Base-by-base conservation (phyloP, 225 moss, liverwort and hornwort genomes). In the Sphagnum tenellum region DNA sequence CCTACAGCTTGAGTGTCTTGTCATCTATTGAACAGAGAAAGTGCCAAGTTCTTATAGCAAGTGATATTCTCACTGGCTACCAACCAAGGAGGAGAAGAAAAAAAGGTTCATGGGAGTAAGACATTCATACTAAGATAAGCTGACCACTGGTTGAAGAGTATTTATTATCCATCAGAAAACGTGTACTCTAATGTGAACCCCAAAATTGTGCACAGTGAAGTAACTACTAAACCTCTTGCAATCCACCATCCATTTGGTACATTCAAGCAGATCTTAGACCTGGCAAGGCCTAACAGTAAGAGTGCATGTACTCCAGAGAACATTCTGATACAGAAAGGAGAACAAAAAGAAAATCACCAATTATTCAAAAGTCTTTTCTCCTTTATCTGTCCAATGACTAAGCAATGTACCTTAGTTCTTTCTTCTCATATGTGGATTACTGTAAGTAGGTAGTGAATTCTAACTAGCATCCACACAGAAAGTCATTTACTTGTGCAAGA, bases 401-500 rank as follows among this genome's bases (percentile, higher is more conserved):
- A 46, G 8, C 61, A 55, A 55, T 55, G 54, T 55, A 55, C 51
- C 54, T 55, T 11, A 55, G 8, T 55, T 7, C 7, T 55, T 55
- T 7, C 54, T 55, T 11, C 54, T 55, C 29, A 29, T 29, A 29
- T 29, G 29, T 29, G 29, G 29, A 29, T 55, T 55, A 55, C 58
- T 44, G 47, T 45, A 3, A 61, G 10, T 61, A 10, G 29, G 29
- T 29, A 29, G 29, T 29, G 29, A 46, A 5, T 5, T 61, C 7
- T 29, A 61, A 47, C 46, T 10, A 9, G 61, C 47, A 45, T 45
- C 5, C 61, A 45, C 4, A 9, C 61, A 8, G 45, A 44, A 46
- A 45, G 11, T 3, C 47, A 45, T 45, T 29, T 64, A 85, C 96
- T 83, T 93, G 92, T 50, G 96, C 96, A 75, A 98, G 88, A 67